A percentile compares a stretch with the other conserved stretches of the same genome.
Evolutionary conservation across 2,329 filamentous ascomycete genomes (phyloP).

Genomic region (Pyricularia sp.): DNA sequence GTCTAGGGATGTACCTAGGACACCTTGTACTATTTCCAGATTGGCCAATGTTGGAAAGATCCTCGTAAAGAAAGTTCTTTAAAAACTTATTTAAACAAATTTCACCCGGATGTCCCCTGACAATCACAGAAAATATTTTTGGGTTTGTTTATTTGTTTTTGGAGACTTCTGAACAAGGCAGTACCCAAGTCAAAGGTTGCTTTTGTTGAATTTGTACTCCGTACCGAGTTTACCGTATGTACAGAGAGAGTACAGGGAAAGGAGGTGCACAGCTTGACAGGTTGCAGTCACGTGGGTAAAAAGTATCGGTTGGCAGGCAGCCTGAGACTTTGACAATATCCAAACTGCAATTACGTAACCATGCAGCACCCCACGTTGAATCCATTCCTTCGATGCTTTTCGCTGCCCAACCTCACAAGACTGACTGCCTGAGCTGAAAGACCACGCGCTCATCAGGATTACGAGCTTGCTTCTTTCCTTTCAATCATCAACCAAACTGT

Average conservation of each 20-base stretch:
- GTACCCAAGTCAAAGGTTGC: too few species aligned
- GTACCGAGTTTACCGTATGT: too few species aligned
- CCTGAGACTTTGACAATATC: background rate
- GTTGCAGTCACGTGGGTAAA: background rate
- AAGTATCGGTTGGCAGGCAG: background rate
- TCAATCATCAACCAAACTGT: background rate
- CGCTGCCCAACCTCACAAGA: background rate
- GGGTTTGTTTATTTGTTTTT: too few species aligned
- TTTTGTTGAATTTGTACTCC: too few species aligned
- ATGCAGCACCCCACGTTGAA: background rate
- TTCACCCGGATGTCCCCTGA: too few species aligned
- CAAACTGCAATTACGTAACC: background rate
- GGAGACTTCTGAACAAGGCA: too few species aligned
- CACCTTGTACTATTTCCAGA: background rate
- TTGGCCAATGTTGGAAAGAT: background rate
- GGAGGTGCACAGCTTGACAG: background rate
- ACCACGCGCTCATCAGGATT: background rate
- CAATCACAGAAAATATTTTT: too few species aligned
- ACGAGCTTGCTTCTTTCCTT: background rate
- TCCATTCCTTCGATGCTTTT: background rate
- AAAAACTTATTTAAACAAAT: too few species aligned
- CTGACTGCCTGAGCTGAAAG: background rate
- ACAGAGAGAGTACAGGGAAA: background rate
- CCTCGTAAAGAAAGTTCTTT: background rate
- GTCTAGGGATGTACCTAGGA: too few species aligned